These are phyloP conservation scores for Grifola frondosa DNA, from an alignment of 1,284 basidiomycete genomes.

Conservation along the genomic window DNA sequence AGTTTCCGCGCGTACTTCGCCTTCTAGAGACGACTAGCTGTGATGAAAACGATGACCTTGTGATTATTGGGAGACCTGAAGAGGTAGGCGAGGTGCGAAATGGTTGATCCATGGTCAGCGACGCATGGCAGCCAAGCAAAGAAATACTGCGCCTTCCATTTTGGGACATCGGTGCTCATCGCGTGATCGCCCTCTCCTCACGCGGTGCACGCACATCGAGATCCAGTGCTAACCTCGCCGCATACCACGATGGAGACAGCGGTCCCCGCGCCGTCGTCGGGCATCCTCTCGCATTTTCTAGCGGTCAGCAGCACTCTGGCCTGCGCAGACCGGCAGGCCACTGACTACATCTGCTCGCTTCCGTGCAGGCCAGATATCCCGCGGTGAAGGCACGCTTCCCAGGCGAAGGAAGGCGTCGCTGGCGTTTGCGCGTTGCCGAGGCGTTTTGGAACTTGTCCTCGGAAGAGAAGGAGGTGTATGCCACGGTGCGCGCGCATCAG, in stretches of 20 bases:
- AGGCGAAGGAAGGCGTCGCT: slow-evolving; percentile 40
- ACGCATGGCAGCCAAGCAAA: too few species aligned
- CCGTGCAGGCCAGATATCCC: slow-evolving; percentile 36
- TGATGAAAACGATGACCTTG: neutral
- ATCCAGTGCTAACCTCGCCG: too few species aligned
- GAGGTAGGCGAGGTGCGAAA: too few species aligned
- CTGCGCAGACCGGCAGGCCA: neutral
- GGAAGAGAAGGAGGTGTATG: slow-evolving; percentile 24
- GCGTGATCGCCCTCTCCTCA: neutral
- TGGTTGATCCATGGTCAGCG: too few species aligned
- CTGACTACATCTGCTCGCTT: slow-evolving; percentile 10
- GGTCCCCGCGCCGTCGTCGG: neutral
- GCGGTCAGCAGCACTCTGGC: slow-evolving; percentile 20
- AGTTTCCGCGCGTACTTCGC: slow-evolving; percentile 7
- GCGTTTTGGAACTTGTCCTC: slow-evolving; percentile 38
- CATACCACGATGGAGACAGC: too few species aligned
- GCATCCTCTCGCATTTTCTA: slow-evolving; percentile 23
- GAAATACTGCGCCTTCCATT: too few species aligned
- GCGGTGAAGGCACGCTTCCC: slow-evolving; percentile 35
- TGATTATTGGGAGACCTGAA: neutral
- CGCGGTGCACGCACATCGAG: neutral
- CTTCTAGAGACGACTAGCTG: slow-evolving; percentile 1
- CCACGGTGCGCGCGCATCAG: slow-evolving; percentile 16
- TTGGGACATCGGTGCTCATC: too few species aligned
- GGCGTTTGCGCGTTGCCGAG: slow-evolving; percentile 38